Base-by-base conservation (phyloP, 139 green algal genomes). In the Chlorella sorokiniana region DNA sequence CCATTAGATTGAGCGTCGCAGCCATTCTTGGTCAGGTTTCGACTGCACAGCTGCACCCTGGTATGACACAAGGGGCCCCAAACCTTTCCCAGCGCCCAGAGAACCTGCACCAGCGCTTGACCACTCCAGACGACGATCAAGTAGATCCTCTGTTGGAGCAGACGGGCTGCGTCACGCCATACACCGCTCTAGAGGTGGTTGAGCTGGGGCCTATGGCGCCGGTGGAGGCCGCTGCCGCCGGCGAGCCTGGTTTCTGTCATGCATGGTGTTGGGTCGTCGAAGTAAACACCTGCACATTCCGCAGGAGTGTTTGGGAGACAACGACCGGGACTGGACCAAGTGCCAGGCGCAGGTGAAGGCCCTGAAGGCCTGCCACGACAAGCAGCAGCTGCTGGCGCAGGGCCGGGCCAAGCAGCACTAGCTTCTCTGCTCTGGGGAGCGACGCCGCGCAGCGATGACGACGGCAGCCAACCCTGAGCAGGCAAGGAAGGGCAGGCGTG, bases 311-410 rank as follows among this genome's bases (percentile, higher is more conserved):
- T 61, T 91, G n/a, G 86, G 64, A 23, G 87, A 89, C 25, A 72
- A 91, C 84, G 80, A 91, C 63, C 74, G 87, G 6, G 86, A 91
- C 77, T 91, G 87, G 87, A 78, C 67, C 5, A 82, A 83, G 77
- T 91, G 87, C 64, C 87, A 91, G 74, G 73, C 73, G 83, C 72
- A 88, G 74, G 86, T 90, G 2, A 51, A 87, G 40, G 86, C 78
- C 0, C 51, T 91, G 31, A 72, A 87, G 40, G 45, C 61, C 25
- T 91, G 87, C 41, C 88, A 90, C 84, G 27, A 52, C 23, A 69
- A 23, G 41, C 41, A 63, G 52, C 79, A 77, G 65, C 83, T 73
- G 75, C 33, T 67, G 51, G 31, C 31, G 73, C 70, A 40, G 40
- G 54, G n/a, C n/a, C n/a, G n/a, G n/a, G n/a, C n/a, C n/a, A n/a